Base-by-base conservation (phyloP, 441 rosid genomes). In the Flueggea neowawraea region DNA sequence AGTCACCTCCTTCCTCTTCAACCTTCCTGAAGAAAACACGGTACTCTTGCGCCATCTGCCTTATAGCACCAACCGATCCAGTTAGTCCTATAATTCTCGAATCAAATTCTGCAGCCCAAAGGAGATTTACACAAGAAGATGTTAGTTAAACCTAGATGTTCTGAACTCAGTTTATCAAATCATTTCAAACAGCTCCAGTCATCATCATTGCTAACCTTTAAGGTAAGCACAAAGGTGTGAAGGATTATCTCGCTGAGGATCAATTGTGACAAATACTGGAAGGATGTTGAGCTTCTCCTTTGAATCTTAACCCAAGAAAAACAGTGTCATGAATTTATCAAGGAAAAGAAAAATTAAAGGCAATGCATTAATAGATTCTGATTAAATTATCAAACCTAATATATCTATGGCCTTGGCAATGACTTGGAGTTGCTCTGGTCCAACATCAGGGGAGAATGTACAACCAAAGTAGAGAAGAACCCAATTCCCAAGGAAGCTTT, bases 21-120 rank as follows among this genome's bases (percentile, higher is more conserved):
- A 89, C 77, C 79, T 90, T 90, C 75, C 75, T 84, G 77, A 87
- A 94, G 69, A 54, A 90, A 49, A 88, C 82, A 31, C 93, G 91
- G 68, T 87, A 94, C 67, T 88, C 95, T 66, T 84, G 95, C 0
- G 93, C 91, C 88, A 90, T 87, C 76, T 88, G 96, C 72, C 95
- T 84, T 62, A 80, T 58, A 39, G 98, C 86, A 57, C 51, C 28
- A 17, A 65, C 79, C 44, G 84, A 64, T 66, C 98, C 98, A 0
- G 93, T 90, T 53, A 94, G 61, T 63, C 97, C 96, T 54, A 83
- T 60, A 58, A 88, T 82, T 67, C 93, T 82, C 45, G 86, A 62
- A 52, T 88, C 85, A 61, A 93, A 88, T 69, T 93, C 97, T 90
- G 82, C 74, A 80, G 58, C 57, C 62, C 58, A 54, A 66, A 44